Evolutionary conservation across 495 filamentous ascomycete species (phyloP), one percentile per base, ranked within the genome.

Genomic region (Hypoxylon cercidicola): DNA sequence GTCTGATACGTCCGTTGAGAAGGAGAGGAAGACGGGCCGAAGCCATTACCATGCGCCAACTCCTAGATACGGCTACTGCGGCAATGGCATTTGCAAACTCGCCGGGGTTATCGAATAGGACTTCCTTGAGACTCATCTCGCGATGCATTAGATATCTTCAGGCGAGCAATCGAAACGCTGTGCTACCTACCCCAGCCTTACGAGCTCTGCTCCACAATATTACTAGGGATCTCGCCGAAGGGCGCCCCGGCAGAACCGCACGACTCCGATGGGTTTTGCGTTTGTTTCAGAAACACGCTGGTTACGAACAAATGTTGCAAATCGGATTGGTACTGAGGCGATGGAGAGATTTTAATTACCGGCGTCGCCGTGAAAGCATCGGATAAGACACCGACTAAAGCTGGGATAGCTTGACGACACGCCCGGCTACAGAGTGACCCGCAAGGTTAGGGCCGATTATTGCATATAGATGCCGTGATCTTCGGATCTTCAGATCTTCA

Each of bases 241-340:
- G 72, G 13, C 18, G 62, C 15, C 75, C 64, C 30, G 76, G 82
- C 19, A 67, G 72, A 19, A 73, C 72, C 48, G 64, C 64, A 3
- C 75, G 79, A 20, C 57, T 81, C 15, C 49, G 62, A 39, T 83
- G 77, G 75, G 65, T 75, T 48, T 51, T 82, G 49, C 39, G 40
- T 30, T 50, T 81, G 4, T 58, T 84, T 34, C 41, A 69, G 40
- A 44, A 60, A 34, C 64, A 71, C 11, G 57, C 71, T 39, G 78
- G 80, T 21, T 49, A 41, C 0, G 64, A 74, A 16, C 49, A 68
- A 6, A 72, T 72, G n/a, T 15, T 57, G 34, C 41, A 54, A 9
- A 62, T 69, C 34, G 71, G 53, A 2, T 23, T 66, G 43, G 61
- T 51, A 35, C 50, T 82, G 1, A 46, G 48, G 15, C 13, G 49